Evolutionary conservation across 139 green algal genomes (phyloP).

Genomic region (Chlamydomonas incerta): DNA sequence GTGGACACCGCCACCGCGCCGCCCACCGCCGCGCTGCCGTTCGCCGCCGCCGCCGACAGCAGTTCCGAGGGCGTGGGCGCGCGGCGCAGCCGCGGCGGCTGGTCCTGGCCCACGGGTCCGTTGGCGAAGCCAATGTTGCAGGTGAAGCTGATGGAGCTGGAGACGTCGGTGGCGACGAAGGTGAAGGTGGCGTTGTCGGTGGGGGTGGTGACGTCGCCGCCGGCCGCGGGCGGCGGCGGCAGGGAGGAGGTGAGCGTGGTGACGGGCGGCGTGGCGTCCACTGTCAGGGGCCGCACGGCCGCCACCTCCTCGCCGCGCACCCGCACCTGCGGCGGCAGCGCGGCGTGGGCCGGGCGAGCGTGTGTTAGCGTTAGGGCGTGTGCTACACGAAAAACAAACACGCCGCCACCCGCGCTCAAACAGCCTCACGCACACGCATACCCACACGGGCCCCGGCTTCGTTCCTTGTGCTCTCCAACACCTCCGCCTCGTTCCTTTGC

Average conservation of each 20-base stretch:
- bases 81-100: slow-evolving; percentile 12
- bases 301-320: slow-evolving; percentile 30
- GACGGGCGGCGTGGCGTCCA: slow-evolving; percentile 55
- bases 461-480: no score
- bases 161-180: slow-evolving; percentile 53
- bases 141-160: slow-evolving; percentile 55
- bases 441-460: no score
- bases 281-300: slow-evolving; percentile 38
- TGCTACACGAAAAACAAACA: no score
- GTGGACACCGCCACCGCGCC: background rate
- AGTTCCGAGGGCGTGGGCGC: background rate
- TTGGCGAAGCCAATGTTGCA: slow-evolving; percentile 45
- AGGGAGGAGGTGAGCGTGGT: slow-evolving; percentile 3
- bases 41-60: no score
- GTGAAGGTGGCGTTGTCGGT: slow-evolving; percentile 42
- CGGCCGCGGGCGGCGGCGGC: background rate
- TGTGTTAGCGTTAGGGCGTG: no score
- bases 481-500: no score
- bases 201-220: background rate
- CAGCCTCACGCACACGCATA: no score
- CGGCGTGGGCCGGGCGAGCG: background rate
- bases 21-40: background rate
- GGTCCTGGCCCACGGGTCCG: background rate
- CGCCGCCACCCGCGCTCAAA: no score
- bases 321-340: background rate